Evolutionary conservation across 768 basidiomycete genomes (phyloP).

Genomic region (Plicaturopsis crispa): DNA sequence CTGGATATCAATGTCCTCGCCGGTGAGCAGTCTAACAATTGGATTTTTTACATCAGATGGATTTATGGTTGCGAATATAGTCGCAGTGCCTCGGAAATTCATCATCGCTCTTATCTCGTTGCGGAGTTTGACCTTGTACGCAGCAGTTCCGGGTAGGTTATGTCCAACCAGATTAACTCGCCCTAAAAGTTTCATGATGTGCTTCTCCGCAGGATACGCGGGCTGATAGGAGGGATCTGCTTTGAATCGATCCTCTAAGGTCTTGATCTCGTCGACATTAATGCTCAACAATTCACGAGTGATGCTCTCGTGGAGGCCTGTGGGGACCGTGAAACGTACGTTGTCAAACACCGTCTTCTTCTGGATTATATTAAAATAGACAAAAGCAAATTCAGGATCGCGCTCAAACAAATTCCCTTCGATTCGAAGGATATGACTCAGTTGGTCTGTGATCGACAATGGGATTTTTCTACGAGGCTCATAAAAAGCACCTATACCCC

Average conservation of each 20-base stretch:
- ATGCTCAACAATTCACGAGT: too few species aligned
- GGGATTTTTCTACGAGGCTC: too few species aligned
- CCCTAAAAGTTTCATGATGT: constrained; percentile 4
- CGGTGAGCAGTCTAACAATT: too few species aligned
- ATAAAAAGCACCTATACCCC: constrained; percentile 8
- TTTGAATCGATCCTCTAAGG: too few species aligned
- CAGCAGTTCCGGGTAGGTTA: constrained; percentile 20
- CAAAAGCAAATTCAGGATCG: constrained; percentile 10
- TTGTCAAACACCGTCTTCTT: constrained; percentile 8
- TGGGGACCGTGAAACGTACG: too few species aligned
- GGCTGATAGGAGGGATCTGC: too few species aligned
- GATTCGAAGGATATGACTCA: constrained; percentile 4
- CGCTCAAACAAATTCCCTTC: constrained; percentile 4
- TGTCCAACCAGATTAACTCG: constrained; percentile 12
- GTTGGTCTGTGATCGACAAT: constrained; percentile 11
- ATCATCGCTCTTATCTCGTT: constrained; percentile 32
- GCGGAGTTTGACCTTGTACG: constrained; percentile 16
- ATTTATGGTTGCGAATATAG: constrained; percentile 37
- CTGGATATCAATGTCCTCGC: too few species aligned
- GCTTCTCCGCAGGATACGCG: too few species aligned
- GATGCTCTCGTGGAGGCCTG: too few species aligned
- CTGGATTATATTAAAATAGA: constrained; percentile 8
- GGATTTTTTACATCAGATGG: constrained; percentile 35
- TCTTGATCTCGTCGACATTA: too few species aligned
- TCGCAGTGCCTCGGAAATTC: constrained; percentile 25